Evolutionary conservation across 129 eudicot genomes (phyloP), one percentile per base, ranked within the genome.

Genomic region (Solidago caesia): DNA sequence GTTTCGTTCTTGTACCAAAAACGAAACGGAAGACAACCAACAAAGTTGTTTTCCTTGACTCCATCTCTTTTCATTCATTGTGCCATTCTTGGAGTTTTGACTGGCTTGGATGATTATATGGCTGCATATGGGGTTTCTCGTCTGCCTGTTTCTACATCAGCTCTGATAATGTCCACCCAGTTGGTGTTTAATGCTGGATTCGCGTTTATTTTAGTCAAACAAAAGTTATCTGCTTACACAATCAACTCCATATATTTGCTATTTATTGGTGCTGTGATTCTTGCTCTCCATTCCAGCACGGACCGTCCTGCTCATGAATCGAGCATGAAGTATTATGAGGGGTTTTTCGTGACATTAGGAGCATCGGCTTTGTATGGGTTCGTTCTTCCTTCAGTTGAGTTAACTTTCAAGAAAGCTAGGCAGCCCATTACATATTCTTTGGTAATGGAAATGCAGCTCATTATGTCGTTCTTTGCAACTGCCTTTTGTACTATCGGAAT

Each of bases 391-490:
- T 60, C 80, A 29, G 71, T 81, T 27, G 84, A 87, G 77, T 68
- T 87, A 53, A 76, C 79, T 60, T 81, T 51, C 75, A 86, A 75
- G 77, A 83, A 74, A 75, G 76, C 80, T 12, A 87, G 82, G 29
- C 82, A 80, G 44, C 46, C 77, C 14, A 59, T 87, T 55, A 74
- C 75, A n/a, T 87, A 82, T 77, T 42, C 82, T 21, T 71, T 87
- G 72, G 87, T 87, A 8, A 73, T 84, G 87, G 92, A 87, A 80
- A 79, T 84, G 77, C 92, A 87, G 82, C 21, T 85, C 4, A 84
- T 87, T 55, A 76, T 84, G 26, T 70, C 83, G 41, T 72, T 85
- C 76, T 82, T 76, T 60, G 93, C 93, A 1, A 88, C 90, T 5
- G 72, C 53, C 10, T 42, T 88, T 26, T 88, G 90, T 43, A 75